phyloP scores from a whole-genome alignment of 192 early-diverging fungal genomes.

The Backusella psychrophila region DNA sequence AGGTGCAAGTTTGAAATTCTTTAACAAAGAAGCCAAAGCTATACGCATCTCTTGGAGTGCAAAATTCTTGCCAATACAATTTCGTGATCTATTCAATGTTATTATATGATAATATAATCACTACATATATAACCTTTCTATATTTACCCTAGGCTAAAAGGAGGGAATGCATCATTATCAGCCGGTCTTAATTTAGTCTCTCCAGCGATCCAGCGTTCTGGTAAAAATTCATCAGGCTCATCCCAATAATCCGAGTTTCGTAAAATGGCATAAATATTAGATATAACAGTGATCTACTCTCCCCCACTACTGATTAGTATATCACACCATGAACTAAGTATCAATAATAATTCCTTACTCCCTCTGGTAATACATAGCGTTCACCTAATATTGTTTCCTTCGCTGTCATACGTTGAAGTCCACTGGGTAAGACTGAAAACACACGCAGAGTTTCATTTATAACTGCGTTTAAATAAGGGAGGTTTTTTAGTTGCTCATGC shows the following conservation, averaged over 20 bases:
- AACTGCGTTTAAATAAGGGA: slow-evolving; percentile 49
- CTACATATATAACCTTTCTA: background rate
- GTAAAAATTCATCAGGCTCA: slow-evolving; percentile 22
- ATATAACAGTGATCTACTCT: slow-evolving; percentile 14
- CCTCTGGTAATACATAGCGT: slow-evolving; percentile 41
- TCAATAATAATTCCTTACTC: background rate
- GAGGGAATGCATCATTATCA: slow-evolving; percentile 44
- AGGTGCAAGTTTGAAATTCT: slow-evolving; percentile 39
- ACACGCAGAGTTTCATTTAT: slow-evolving; percentile 53
- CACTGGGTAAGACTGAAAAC: slow-evolving; percentile 37
- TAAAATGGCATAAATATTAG: slow-evolving; percentile 7
- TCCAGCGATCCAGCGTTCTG: slow-evolving; percentile 30
- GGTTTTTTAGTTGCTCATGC: slow-evolving; percentile 39
- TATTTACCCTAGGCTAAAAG: slow-evolving; percentile 46
- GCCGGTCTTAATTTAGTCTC: background rate
- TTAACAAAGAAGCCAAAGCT: slow-evolving; percentile 39
- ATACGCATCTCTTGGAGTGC: slow-evolving; percentile 51
- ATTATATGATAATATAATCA: background rate
- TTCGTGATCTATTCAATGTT: slow-evolving; percentile 27
- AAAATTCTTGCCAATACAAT: slow-evolving; percentile 56
- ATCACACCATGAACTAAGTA: background rate
- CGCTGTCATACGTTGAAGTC: slow-evolving; percentile 35
- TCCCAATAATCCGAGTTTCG: slow-evolving; percentile 21
- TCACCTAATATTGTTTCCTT: slow-evolving; percentile 39
- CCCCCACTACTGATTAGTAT: background rate